Evolutionary conservation across 768 basidiomycete genomes (phyloP).

Genomic region (Mrakia frigida): DNA sequence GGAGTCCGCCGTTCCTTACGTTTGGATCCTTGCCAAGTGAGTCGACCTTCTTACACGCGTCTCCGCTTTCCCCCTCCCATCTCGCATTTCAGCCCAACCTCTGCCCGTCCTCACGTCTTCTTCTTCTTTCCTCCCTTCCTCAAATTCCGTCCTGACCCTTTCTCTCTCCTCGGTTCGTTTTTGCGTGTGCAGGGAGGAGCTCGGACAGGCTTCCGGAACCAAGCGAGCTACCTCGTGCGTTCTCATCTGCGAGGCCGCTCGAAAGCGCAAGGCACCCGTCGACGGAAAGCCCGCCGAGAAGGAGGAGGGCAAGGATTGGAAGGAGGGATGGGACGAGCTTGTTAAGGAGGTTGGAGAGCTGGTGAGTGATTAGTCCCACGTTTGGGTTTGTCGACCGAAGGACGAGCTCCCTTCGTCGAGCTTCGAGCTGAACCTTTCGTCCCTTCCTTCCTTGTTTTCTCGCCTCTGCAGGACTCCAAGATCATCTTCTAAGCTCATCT

Average conservation of each 20-base stretch:
- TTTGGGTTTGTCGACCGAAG: too few species aligned
- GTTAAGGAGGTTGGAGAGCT: constrained; percentile 77
- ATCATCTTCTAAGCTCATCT: constrained; percentile 14
- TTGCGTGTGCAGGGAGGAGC: constrained; percentile 77
- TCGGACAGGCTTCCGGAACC: constrained; percentile 90
- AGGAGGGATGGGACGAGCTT: constrained; percentile 79
- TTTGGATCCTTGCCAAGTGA: constrained; percentile 46
- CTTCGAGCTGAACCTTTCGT: neutral
- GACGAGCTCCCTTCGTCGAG: too few species aligned
- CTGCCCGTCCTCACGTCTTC: too few species aligned
- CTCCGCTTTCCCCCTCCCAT: neutral
- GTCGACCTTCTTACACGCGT: constrained; percentile 16
- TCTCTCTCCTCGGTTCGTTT: neutral
- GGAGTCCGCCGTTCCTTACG: constrained; percentile 58
- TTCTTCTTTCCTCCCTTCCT: neutral
- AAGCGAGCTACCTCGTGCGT: constrained; percentile 98
- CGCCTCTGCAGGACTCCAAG: constrained; percentile 18
- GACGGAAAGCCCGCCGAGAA: constrained; percentile 57
- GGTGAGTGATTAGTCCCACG: constrained; percentile 45
- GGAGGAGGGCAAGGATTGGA: constrained; percentile 68
- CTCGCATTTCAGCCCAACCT: neutral
- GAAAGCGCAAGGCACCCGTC: constrained; percentile 50
- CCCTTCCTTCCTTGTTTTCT: neutral
- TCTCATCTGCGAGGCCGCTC: constrained; percentile 74
- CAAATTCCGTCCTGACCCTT: neutral